phyloP scores from a whole-genome alignment of 768 basidiomycete genomes.

The Leccinum imitatum region DNA sequence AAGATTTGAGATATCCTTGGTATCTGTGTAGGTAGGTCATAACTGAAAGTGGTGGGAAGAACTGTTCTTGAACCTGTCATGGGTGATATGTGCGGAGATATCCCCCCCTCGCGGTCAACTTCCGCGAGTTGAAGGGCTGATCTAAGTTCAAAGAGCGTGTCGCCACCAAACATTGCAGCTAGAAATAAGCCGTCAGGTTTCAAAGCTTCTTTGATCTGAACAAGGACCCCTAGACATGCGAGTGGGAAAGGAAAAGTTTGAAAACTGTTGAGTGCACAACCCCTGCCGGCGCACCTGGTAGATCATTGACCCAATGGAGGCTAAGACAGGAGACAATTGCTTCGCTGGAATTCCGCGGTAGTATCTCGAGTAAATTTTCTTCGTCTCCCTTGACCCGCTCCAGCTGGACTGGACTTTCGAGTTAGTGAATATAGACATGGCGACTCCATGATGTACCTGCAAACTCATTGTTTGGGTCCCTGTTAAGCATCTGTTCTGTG shows the following conservation, averaged over 20 bases:
- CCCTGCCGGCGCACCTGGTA: conserved; percentile 63
- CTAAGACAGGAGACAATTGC: conserved; percentile 89
- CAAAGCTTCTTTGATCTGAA: conserved; percentile 84
- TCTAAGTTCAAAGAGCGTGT: conserved; percentile 93
- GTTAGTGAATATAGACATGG: conserved; percentile 1
- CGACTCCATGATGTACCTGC: conserved; percentile 53
- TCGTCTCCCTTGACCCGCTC: conserved; percentile 82
- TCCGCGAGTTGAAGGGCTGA: conserved; percentile 94
- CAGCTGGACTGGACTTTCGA: conserved; percentile 57
- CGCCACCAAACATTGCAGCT: conserved; percentile 93
- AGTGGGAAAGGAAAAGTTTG: conserved; percentile 3
- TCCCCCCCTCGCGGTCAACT: conserved; percentile 90
- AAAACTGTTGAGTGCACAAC: background rate
- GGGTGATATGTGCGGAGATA: conserved; percentile 94
- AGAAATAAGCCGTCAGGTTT: conserved; percentile 93
- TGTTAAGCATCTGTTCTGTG: conserved; percentile 64
- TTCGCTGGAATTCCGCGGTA: conserved; percentile 79
- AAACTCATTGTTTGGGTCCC: conserved; percentile 79
- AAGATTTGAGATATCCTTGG: conserved; percentile 89
- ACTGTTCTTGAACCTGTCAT: conserved; percentile 76
- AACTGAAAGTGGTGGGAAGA: background rate
- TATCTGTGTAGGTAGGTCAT: conserved; percentile 52
- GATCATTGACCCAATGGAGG: conserved; percentile 97
- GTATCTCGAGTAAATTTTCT: conserved; percentile 65
- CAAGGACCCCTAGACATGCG: conserved; percentile 59